Evolutionary conservation across 2,329 filamentous ascomycete species (phyloP).

Genomic region (Stachybotrys echinatus): DNA sequence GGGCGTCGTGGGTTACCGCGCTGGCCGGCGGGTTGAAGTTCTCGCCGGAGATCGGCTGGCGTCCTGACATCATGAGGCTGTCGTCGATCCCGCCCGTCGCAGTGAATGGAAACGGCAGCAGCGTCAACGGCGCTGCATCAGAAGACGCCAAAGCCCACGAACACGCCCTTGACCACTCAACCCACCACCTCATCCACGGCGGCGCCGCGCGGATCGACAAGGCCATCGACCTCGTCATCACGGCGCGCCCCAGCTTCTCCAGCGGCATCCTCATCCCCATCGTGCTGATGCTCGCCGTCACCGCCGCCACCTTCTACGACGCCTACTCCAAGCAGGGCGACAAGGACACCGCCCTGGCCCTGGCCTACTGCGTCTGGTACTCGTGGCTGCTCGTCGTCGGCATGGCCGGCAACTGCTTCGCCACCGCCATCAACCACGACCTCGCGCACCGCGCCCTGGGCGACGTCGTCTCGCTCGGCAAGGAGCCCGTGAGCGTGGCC

Average conservation of each 20-base stretch:
- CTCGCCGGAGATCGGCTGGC: neutral
- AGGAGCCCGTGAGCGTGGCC: neutral
- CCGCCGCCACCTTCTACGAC: neutral
- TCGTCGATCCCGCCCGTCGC: neutral
- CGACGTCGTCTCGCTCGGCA: neutral
- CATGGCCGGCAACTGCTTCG: neutral
- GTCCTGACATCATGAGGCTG: neutral
- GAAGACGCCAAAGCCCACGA: neutral
- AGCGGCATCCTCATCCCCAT: neutral
- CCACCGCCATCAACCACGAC: neutral
- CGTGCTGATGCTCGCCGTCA: neutral
- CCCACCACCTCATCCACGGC: neutral
- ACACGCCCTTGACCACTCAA: too few species aligned
- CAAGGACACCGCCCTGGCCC: neutral
- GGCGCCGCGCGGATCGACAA: neutral
- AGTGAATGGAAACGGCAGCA: too few species aligned
- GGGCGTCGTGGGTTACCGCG: neutral
- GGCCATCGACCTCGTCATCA: neutral
- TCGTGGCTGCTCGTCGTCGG: neutral
- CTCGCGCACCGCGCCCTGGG: neutral
- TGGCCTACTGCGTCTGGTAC: neutral
- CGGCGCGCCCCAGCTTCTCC: neutral
- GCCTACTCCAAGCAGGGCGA: neutral
- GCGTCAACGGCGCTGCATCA: neutral
- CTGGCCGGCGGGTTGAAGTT: neutral